Percentiles rank a stretch among this genome's conserved stretches.
phyloP scores from a whole-genome alignment of 2,329 filamentous ascomycete genomes.

The Diaporthe sp. region DNA sequence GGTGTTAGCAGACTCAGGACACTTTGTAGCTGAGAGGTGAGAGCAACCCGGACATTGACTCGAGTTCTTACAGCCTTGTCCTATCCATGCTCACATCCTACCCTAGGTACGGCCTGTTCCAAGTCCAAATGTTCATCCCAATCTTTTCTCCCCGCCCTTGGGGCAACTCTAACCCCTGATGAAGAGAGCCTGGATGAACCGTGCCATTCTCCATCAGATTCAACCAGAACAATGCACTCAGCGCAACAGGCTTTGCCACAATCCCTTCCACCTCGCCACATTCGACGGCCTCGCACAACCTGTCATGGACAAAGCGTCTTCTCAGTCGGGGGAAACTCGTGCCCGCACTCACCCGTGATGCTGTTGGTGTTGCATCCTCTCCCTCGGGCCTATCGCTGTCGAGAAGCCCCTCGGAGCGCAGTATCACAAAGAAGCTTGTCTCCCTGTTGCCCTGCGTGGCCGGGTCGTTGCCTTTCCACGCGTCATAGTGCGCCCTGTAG shows the following conservation, averaged over 20 bases:
- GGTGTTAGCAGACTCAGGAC: too few species aligned
- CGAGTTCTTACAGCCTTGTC: neutral
- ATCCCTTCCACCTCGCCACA: slow-evolving; percentile 1
- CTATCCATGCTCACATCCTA: neutral
- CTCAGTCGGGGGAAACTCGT: neutral
- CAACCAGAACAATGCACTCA: neutral
- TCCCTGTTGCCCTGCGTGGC: neutral
- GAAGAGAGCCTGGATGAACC: neutral
- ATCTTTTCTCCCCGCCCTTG: neutral
- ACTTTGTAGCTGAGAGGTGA: too few species aligned
- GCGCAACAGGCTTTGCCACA: neutral
- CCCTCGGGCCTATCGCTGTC: neutral
- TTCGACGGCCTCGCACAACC: neutral
- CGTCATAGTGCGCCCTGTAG: slow-evolving; percentile 14
- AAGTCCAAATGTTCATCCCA: slow-evolving; percentile 22
- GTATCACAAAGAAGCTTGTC: neutral
- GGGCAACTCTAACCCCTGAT: slow-evolving; percentile 4
- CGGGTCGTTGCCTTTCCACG: neutral
- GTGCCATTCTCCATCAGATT: neutral
- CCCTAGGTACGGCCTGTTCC: neutral
- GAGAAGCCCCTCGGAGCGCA: neutral
- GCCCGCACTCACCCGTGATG: neutral
- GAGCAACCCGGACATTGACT: too few species aligned
- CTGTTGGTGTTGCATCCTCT: neutral
- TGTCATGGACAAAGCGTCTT: neutral